These are phyloP conservation scores for Jacaranda copaia DNA, from an alignment of 257 asterid genomes.

Conservation along the genomic window DNA sequence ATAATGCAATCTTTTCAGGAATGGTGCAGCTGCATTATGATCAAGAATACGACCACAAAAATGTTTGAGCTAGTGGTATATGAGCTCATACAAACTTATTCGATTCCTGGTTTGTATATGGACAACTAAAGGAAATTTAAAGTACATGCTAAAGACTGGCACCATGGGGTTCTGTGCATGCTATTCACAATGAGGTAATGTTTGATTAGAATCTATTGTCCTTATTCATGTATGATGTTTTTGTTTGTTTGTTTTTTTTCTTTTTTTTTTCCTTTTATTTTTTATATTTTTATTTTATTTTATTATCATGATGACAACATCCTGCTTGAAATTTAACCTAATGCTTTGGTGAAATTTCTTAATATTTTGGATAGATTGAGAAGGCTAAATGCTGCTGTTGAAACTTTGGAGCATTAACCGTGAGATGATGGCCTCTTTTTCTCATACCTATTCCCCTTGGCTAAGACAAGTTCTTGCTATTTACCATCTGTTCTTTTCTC, in stretches of 20 bases:
- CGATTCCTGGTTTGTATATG: neutral
- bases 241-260: no score
- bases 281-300: no score
- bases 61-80: neutral
- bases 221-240: neutral
- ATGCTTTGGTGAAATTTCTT: neutral
- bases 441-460: neutral
- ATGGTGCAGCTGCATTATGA: slow-evolving; percentile 20
- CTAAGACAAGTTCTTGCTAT: neutral
- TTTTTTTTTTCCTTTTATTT: no score
- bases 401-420: neutral
- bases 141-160: neutral
- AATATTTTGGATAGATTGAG: neutral
- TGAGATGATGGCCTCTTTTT: neutral
- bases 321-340: slow-evolving; percentile 11
- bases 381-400: neutral
- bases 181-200: slow-evolving; percentile 11
- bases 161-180: neutral
- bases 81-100: neutral
- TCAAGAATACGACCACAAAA: neutral
- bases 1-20: neutral
- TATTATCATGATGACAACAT: neutral
- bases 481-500: neutral
- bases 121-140: neutral
- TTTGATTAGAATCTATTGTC: neutral